Percentiles rank a stretch among this genome's conserved stretches.
Evolutionary conservation across 768 basidiomycete genomes (phyloP).

Genomic region (Mycena venus): DNA sequence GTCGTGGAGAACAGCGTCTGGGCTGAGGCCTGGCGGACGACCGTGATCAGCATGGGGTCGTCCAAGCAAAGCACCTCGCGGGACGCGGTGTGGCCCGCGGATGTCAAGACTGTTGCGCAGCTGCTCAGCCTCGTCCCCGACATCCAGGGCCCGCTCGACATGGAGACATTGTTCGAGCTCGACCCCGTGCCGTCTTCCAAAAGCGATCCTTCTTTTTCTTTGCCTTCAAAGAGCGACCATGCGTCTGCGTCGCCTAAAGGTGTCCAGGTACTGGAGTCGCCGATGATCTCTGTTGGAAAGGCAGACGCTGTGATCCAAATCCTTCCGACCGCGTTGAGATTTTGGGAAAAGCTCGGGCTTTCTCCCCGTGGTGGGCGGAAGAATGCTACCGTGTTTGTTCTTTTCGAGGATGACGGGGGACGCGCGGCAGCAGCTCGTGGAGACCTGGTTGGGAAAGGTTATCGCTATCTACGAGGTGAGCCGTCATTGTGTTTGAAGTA

Average conservation of each 20-base stretch:
- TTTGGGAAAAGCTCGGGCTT: conserved; percentile 90
- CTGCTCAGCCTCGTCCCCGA: conserved; percentile 56
- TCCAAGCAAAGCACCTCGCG: conserved; percentile 36
- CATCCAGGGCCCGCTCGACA: conserved; percentile 56
- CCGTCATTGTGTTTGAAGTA: conserved; percentile 26
- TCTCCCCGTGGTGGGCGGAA: conserved; percentile 79
- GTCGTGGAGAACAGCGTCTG: conserved; percentile 81
- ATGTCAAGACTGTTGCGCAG: conserved; percentile 60
- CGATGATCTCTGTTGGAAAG: conserved; percentile 76
- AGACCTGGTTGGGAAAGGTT: conserved; percentile 71
- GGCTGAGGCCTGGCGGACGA: conserved; percentile 75
- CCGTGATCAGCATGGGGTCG: conserved; percentile 37
- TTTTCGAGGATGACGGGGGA: conserved; percentile 75
- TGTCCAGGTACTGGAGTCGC: conserved; percentile 57
- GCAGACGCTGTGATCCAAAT: conserved; percentile 78
- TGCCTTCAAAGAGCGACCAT: conserved; percentile 20
- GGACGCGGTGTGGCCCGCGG: conserved; percentile 69
- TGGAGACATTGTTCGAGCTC: conserved; percentile 59
- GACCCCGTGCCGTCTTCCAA: conserved; percentile 21
- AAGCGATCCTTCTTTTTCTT: conserved; percentile 13
- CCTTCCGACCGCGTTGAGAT: conserved; percentile 77
- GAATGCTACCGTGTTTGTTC: conserved; percentile 74
- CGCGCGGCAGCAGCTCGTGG: conserved; percentile 61
- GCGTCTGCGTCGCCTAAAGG: conserved; percentile 17
- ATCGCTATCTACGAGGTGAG: conserved; percentile 71